A percentile compares a stretch with the other conserved stretches of the same genome.
phyloP scores from a whole-genome alignment of 75 land plant genomes.

The Pinus albicaulis region DNA sequence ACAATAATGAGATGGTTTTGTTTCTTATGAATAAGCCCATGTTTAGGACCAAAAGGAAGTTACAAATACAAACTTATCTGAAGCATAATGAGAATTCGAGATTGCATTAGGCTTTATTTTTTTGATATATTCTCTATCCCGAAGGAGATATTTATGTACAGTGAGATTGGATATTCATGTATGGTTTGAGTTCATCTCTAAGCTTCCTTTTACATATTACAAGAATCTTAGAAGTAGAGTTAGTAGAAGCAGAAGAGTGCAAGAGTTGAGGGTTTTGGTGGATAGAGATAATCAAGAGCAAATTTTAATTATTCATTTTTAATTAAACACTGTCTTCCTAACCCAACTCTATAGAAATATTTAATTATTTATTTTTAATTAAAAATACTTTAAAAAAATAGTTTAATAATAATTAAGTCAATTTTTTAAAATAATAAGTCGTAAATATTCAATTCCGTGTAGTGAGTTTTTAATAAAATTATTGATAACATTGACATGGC shows the following conservation, averaged over 20 bases:
- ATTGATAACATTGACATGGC: too few species aligned
- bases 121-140: constrained; percentile 73
- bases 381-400: too few species aligned
- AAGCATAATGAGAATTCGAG: constrained; percentile 96
- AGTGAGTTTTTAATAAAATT: too few species aligned
- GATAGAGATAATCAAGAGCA: constrained; percentile 48
- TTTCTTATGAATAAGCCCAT: constrained; percentile 94
- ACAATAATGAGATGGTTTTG: constrained; percentile 88
- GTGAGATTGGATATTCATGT: constrained; percentile 62
- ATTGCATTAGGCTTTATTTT: constrained; percentile 78
- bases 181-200: constrained; percentile 95
- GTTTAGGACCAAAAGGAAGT: constrained; percentile 82
- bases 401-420: too few species aligned
- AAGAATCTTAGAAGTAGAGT: constrained; percentile 59
- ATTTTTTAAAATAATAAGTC: too few species aligned
- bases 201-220: constrained; percentile 90
- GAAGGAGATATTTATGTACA: constrained; percentile 71
- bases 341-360: too few species aligned
- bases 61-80: constrained; percentile 92
- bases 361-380: too few species aligned
- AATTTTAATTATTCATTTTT: constrained; percentile 33
- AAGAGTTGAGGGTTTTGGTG: constrained; percentile 88
- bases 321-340: too few species aligned
- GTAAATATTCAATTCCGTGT: too few species aligned
- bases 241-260: constrained; percentile 79